These are phyloP conservation scores for Plasmopara muralis DNA, from an alignment of 352 stramenopile genomes.

Conservation along the genomic window DNA sequence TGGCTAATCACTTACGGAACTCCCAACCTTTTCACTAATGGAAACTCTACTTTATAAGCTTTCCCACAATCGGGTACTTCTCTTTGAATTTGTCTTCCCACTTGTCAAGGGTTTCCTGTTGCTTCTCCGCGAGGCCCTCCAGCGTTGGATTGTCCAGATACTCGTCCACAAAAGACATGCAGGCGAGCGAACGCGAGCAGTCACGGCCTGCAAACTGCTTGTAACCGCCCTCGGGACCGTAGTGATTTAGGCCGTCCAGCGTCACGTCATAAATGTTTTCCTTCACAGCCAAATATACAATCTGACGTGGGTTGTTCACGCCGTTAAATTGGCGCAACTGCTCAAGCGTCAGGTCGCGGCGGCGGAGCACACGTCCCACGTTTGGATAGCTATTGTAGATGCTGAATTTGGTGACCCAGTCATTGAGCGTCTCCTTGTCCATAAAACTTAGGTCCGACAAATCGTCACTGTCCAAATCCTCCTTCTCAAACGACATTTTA, in stretches of 20 bases:
- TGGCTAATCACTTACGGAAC: neutral
- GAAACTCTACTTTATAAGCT: constrained; percentile 35
- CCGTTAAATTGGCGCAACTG: constrained; percentile 85
- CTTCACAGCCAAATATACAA: constrained; percentile 91
- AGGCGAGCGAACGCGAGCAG: constrained; percentile 90
- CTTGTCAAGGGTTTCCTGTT: constrained; percentile 92
- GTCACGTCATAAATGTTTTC: constrained; percentile 97
- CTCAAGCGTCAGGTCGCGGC: constrained; percentile 65
- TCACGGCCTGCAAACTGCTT: constrained; percentile 94
- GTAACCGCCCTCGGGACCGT: constrained; percentile 92
- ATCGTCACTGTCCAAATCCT: constrained; percentile 84
- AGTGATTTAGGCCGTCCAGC: constrained; percentile 91
- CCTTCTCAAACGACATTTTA: constrained; percentile 95
- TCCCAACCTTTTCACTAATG: neutral
- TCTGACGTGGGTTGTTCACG: constrained; percentile 76
- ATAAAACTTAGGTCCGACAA: constrained; percentile 75
- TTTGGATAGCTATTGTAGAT: constrained; percentile 95
- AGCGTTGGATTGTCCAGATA: constrained; percentile 89
- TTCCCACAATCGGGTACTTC: constrained; percentile 93
- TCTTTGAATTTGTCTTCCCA: constrained; percentile 95
- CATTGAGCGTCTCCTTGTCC: constrained; percentile 81
- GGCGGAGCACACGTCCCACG: constrained; percentile 86
- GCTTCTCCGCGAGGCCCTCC: constrained; percentile 87
- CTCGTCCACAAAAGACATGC: constrained; percentile 95
- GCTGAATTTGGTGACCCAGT: constrained; percentile 94